Base-by-base conservation (phyloP, 805 yeast genomes). In the Saturnispora gosingensis region DNA sequence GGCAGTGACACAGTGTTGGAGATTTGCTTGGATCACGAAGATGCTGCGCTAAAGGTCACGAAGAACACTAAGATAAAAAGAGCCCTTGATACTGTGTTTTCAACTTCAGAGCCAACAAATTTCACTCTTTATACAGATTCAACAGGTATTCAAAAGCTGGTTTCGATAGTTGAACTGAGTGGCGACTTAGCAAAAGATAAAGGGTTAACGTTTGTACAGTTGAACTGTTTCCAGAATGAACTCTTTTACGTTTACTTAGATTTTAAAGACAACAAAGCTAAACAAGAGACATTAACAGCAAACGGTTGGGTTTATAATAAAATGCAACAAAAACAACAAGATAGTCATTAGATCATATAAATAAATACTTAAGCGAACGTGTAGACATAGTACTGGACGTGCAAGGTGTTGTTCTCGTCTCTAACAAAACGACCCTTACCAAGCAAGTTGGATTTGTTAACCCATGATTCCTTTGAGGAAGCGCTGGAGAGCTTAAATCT, bases 341-440 rank as follows among this genome's bases (percentile, higher is more conserved):
- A 45, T 15, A n/a, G 34, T 45, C 18, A 30, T 34, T 39, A 35
- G 22, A 43, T 30, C 45, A 38, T 25, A 38, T 40, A 39, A 47
- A 27, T 22, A 32, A 27, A 47, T 27, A 38, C 13, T 38, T 22
- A 36, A 16, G 47, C 51, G 38, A 48, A 51, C 7, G 53, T 51
- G 43, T 46, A 48, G 25, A 51, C 27, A 16, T 51, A 51, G 48
- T 43, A 46, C 39, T 82, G 85, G 40, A 82, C 85, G 54, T 66
- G 72, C 53, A 78, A 62, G 2, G 36, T 56, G 20, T 76, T 80
- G 6, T 67, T 59, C 4, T 62, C 69, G 54, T 75, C 77, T 58
- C 82, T 71, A 46, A 75, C 60, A 59, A 81, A 80, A 53, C 83
- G 72, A 34, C 88, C 87, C 61, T 74, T 77, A 20, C 84, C 87